Evolutionary conservation across 306 rosid genomes (phyloP).

Genomic region (Rosa persica): DNA sequence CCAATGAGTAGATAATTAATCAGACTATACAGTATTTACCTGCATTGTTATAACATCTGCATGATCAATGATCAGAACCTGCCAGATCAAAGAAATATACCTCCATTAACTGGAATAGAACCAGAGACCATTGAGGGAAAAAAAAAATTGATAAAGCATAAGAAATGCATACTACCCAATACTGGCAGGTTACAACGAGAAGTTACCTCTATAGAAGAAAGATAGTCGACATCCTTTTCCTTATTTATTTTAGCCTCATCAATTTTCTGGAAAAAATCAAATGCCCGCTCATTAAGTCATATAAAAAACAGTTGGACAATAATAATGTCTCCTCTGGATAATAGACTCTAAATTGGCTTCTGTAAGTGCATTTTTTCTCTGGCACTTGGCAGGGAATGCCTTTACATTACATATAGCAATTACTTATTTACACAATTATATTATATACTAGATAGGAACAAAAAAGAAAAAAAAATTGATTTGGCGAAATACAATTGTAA

Average conservation of each 20-base stretch:
- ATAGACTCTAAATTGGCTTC: neutral
- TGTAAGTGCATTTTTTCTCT: neutral
- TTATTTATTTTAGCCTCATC: conserved; percentile 56
- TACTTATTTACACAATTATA: neutral
- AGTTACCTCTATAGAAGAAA: conserved; percentile 90
- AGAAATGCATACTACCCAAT: conserved; percentile 20
- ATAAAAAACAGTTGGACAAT: neutral
- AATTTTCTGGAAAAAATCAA: conserved; percentile 64
- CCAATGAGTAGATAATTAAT: conserved; percentile 12
- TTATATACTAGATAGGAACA: neutral
- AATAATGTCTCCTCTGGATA: neutral
- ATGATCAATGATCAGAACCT: conserved; percentile 89
- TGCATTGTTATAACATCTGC: conserved; percentile 94
- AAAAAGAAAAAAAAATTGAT: neutral
- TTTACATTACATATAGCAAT: neutral
- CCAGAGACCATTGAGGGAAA: neutral
- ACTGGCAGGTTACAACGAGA: conserved; percentile 14
- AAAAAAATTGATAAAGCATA: neutral
- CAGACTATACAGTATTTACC: conserved; percentile 41
- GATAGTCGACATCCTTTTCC: conserved; percentile 90
- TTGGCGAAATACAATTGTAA: neutral
- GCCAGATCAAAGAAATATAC: conserved; percentile 32
- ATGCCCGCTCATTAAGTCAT: conserved; percentile 16
- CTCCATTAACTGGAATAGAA: conserved; percentile 11
- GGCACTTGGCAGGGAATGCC: neutral